Percentiles rank a stretch among this genome's conserved stretches.
Evolutionary conservation across 345 rosid species (phyloP).

Genomic region (Linum lewisii): DNA sequence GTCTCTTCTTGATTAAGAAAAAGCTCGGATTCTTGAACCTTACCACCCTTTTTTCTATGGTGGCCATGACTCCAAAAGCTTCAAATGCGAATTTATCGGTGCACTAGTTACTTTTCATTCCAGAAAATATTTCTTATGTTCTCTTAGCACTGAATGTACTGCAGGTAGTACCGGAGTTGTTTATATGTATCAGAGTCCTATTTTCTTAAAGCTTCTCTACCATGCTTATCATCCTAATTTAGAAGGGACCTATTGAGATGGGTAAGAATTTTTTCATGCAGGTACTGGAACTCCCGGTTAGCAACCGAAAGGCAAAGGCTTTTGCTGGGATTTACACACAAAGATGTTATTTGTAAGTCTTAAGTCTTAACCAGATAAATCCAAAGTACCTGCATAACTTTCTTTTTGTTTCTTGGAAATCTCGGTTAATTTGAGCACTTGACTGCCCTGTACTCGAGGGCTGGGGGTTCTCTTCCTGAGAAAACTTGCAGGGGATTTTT

Average conservation of each 20-base stretch:
- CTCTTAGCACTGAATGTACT: background rate
- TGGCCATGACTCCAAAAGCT: background rate
- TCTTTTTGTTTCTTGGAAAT: background rate
- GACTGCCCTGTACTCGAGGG: background rate
- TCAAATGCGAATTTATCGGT: background rate
- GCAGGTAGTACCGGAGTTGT: background rate
- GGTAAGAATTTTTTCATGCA: slow-evolving; percentile 19
- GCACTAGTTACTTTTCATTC: background rate
- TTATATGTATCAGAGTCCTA: background rate
- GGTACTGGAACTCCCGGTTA: slow-evolving; percentile 94
- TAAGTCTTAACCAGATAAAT: background rate
- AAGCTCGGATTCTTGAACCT: background rate
- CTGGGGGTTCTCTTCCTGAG: background rate
- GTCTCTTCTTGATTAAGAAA: background rate
- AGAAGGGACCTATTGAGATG: background rate
- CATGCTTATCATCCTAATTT: background rate
- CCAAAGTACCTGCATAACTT: background rate
- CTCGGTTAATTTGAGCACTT: background rate
- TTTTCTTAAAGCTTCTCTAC: background rate
- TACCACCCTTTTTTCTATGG: background rate
- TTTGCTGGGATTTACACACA: slow-evolving; percentile 42
- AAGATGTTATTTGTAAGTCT: slow-evolving; percentile 66
- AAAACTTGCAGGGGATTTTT: too few relatives aligned
- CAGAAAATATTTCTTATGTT: background rate
- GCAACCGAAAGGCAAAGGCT: slow-evolving; percentile 84